These are phyloP conservation scores for Ophiostoma novo-ulmi DNA, from an alignment of 2,329 filamentous ascomycete genomes.

Conservation along the genomic window DNA sequence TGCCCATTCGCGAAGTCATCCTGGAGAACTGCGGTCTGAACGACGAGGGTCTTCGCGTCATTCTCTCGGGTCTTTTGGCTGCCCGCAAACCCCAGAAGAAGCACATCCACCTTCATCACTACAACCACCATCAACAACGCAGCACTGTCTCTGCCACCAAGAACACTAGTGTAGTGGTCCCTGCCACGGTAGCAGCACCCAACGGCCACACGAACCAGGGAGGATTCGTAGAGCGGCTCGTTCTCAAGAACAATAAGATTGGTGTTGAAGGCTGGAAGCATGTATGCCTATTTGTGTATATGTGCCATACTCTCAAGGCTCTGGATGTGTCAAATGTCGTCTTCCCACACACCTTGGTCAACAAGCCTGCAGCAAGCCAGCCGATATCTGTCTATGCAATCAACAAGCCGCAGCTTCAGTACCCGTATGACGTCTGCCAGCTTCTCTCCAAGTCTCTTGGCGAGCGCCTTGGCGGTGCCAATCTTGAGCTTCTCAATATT, in stretches of 20 bases:
- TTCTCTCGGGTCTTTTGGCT: constrained; percentile 79
- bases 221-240: constrained; percentile 79
- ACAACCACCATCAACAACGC: constrained; percentile 14
- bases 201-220: constrained; percentile 46
- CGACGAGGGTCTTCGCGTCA: constrained; percentile 79
- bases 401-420: constrained; percentile 2
- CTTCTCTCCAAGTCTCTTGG: constrained; percentile 71
- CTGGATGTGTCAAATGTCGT: constrained; percentile 81
- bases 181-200: constrained; percentile 30
- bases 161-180: constrained; percentile 28
- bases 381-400: neutral
- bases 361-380: constrained; percentile 18
- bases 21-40: constrained; percentile 82
- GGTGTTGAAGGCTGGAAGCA: constrained; percentile 86
- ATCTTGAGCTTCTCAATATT: constrained; percentile 76
- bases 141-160: constrained; percentile 27
- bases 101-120: constrained; percentile 40
- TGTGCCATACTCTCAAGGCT: constrained; percentile 79
- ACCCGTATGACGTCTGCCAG: constrained; percentile 48
- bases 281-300: constrained; percentile 81
- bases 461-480: constrained; percentile 68
- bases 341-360: constrained; percentile 51
- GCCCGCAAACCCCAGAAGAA: constrained; percentile 62
- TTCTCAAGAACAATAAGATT: constrained; percentile 88
- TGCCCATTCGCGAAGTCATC: constrained; percentile 80